These are phyloP conservation scores for Acanthochlamys bracteata DNA, from an alignment of 106 monocot genomes.

Conservation along the genomic window DNA sequence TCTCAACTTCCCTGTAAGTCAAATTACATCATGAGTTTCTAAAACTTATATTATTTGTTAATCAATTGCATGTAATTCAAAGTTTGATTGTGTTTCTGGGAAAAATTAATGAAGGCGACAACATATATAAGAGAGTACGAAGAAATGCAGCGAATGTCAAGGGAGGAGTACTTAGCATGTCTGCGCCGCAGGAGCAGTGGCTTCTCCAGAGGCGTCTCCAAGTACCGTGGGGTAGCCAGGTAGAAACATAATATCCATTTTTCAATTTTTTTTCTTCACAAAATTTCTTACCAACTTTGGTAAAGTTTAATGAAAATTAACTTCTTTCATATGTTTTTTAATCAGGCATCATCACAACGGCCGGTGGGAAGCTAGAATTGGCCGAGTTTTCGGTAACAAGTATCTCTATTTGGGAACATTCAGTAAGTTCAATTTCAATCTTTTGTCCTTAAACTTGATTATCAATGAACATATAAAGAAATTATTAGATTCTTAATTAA, in stretches of 20 bases:
- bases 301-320: too few species aligned
- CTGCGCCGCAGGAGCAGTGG: conserved; percentile 85
- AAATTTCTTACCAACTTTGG: not conserved
- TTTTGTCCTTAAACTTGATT: not conserved
- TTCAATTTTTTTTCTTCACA: not conserved
- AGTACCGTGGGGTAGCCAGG: conserved; percentile 92
- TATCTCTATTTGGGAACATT: conserved; percentile 71
- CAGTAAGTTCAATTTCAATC: conserved; percentile 16
- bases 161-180: conserved; percentile 47
- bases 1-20: conserved; percentile 68
- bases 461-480: too few species aligned
- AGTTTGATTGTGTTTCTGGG: not conserved
- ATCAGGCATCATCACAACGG: conserved; percentile 73
- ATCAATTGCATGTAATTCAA: too few species aligned
- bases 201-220: conserved; percentile 83
- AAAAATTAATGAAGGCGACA: conserved; percentile 5
- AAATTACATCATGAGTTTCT: too few species aligned
- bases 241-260: conserved; percentile 6
- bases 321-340: not conserved
- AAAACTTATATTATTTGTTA: too few species aligned
- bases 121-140: conserved; percentile 24
- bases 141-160: conserved; percentile 29
- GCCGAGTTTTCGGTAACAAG: conserved; percentile 55
- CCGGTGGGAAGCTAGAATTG: conserved; percentile 72
- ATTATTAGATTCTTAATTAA: too few species aligned